Percentiles rank a stretch among this genome's conserved stretches.
Conservation (phyloP, 1,284 basidiomycete species). For the Schizophyllum amplum region DNA sequence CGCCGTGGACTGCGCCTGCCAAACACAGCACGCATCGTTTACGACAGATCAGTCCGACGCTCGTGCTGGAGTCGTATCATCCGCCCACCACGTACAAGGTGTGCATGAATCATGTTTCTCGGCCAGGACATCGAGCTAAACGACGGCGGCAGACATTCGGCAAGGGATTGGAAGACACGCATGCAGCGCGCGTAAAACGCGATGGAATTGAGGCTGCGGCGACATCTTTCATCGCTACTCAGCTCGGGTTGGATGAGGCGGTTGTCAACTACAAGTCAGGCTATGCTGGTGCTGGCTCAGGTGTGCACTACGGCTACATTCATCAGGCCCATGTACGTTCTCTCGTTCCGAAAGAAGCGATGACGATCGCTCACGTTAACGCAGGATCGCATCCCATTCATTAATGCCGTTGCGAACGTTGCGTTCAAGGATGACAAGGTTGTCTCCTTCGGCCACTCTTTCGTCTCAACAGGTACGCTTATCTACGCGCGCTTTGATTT, state of each 20-base stretch:
- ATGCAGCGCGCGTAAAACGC: constrained; percentile 15
- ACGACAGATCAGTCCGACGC: constrained; percentile 14
- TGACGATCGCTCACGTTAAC: not conserved
- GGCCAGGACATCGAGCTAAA: not conserved
- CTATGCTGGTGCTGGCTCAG: constrained; percentile 15
- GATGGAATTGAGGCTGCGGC: constrained; percentile 16
- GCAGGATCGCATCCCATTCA: constrained; percentile 28
- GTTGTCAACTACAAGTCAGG: constrained; percentile 18
- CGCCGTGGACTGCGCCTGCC: not conserved
- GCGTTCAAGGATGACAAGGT: constrained; percentile 22
- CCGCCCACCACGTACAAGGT: constrained; percentile 26
- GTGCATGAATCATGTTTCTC: not conserved
- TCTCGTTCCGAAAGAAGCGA: not conserved
- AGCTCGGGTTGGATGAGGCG: constrained; percentile 14
- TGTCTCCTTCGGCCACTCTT: constrained; percentile 25
- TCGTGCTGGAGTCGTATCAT: constrained; percentile 24
- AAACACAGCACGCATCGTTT: constrained; percentile 33
- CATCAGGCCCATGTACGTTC: constrained; percentile 22
- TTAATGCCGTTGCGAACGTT: constrained; percentile 32
- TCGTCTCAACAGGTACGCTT: constrained; percentile 19
- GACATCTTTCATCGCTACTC: constrained; percentile 15
- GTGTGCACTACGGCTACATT: constrained; percentile 22
- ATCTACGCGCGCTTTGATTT: not conserved
- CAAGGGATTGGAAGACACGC: constrained; percentile 19
- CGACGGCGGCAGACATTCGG: constrained; percentile 21